Conservation (phyloP, 2,329 filamentous ascomycete species). For the Fusarium sp. region DNA sequence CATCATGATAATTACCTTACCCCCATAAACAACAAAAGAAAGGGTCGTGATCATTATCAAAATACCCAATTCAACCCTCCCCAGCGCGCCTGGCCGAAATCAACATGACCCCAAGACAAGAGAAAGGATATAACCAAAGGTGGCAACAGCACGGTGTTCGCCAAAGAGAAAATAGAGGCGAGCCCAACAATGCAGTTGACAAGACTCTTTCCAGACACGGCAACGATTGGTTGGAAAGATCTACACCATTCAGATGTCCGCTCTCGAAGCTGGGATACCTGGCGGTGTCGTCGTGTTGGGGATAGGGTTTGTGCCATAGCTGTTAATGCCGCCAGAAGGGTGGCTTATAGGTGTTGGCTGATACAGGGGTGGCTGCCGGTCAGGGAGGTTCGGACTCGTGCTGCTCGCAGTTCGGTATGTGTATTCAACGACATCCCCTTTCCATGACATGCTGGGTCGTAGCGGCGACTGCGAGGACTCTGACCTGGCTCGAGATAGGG, state of each 20-base stretch:
- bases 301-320: conserved; percentile 19
- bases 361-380: conserved; percentile 63
- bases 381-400: conserved; percentile 59
- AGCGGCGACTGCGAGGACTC: conserved; percentile 70
- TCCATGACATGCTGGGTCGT: conserved; percentile 72
- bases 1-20: conserved; percentile 28
- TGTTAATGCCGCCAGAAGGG: conserved; percentile 4
- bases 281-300: conserved; percentile 16
- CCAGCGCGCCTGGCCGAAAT: conserved; percentile 21
- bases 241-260: neutral
- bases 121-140: neutral
- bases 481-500: conserved; percentile 66
- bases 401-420: conserved; percentile 61
- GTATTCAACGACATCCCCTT: conserved; percentile 70
- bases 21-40: conserved; percentile 28
- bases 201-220: neutral
- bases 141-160: neutral
- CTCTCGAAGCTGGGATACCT: conserved; percentile 3
- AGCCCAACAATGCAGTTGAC: neutral
- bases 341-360: conserved; percentile 60
- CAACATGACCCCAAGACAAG: conserved; percentile 1
- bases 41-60: conserved; percentile 36
- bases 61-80: conserved; percentile 31
- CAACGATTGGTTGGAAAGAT: too few species aligned
- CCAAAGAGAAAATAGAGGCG: neutral